Conservation (phyloP, 2,329 filamentous ascomycete species). For the Whalleya microplaca region DNA sequence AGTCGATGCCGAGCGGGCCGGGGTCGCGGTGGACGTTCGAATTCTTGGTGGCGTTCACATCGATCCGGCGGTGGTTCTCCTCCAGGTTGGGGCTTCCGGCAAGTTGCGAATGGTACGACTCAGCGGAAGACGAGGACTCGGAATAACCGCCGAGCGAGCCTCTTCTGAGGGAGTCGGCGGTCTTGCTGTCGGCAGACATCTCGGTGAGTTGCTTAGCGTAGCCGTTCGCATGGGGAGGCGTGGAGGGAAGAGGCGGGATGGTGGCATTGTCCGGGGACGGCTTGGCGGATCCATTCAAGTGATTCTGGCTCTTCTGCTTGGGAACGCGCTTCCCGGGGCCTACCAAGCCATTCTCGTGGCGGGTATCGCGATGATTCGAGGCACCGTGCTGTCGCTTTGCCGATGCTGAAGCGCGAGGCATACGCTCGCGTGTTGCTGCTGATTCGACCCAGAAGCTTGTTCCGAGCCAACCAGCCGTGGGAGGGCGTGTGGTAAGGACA, state of each 20-base stretch:
- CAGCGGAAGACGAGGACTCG: conserved; percentile 59
- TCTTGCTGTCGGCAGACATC: conserved; percentile 46
- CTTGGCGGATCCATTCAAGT: conserved; percentile 43
- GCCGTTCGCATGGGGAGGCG: conserved; percentile 43
- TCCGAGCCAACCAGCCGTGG: conserved; percentile 46
- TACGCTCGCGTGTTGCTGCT: conserved; percentile 48
- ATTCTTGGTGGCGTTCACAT: conserved; percentile 71
- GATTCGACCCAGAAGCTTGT: conserved; percentile 48
- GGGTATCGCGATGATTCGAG: conserved; percentile 68
- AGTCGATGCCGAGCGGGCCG: conserved; percentile 65
- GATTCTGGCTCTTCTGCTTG: conserved; percentile 51
- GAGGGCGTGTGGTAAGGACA: not conserved
- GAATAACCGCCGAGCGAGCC: conserved; percentile 50
- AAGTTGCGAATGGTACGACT: conserved; percentile 48
- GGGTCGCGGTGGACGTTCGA: conserved; percentile 70
- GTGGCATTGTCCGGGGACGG: conserved; percentile 38
- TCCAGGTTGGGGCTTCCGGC: conserved; percentile 45
- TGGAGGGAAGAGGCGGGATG: conserved; percentile 37
- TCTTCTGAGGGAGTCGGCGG: conserved; percentile 43
- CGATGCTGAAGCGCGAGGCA: conserved; percentile 64
- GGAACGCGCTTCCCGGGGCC: conserved; percentile 69
- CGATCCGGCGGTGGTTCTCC: conserved; percentile 65
- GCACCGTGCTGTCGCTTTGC: conserved; percentile 66
- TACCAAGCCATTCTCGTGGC: conserved; percentile 88
- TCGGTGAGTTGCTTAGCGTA: conserved; percentile 41